Base-by-base conservation (phyloP, 257 asterid species). In the Gynochthodes officinalis region DNA sequence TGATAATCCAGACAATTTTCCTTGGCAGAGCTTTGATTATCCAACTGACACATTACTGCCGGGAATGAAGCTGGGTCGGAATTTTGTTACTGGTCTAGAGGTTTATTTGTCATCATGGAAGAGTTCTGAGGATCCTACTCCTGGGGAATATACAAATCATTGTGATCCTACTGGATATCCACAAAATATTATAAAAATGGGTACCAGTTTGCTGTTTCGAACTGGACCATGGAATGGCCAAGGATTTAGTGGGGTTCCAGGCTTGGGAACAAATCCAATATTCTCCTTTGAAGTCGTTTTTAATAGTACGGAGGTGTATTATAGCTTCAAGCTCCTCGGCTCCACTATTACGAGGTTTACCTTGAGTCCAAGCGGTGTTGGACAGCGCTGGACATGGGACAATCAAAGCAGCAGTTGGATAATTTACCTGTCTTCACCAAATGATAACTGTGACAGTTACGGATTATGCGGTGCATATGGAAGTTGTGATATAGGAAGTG, bases 1-100 rank as follows among this genome's bases (percentile, higher is more conserved):
- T 72, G 63, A 33, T 42, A 60, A 49, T 15, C 68, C 73, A 0
- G 82, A 73, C 5, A 74, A 75, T n/a, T 78, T 35, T 40, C 35
- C 84, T 0, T 84, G 93, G 93, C 86, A 84, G 80, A 88, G 93
- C 35, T 86, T 86, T 64, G 73, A 86, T 49, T 72, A 80, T 60
- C 86, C 89, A 0, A 71, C 83, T 5, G 87, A 86, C 28, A 84
- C 86, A 0, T 35, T 76, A 33, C 48, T 88, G n/a, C 87, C 95
- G 1, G 73, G 48, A 8, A 68, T 68, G 73, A 33, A 68, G 49
- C 2, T 68, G 23, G 73, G 73, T 33, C 2, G 33, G 46, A 79
- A 83, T 73, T 73, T 50, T 9, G 63, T 2, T 10, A 83, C 85
- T 5, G 78, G 82, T 0, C 58, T 16, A 0, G 85, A 84, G 44